Evolutionary conservation across 345 rosid species (phyloP), one percentile per base, ranked within the genome.

Genomic region (Cochlearia excelsa): DNA sequence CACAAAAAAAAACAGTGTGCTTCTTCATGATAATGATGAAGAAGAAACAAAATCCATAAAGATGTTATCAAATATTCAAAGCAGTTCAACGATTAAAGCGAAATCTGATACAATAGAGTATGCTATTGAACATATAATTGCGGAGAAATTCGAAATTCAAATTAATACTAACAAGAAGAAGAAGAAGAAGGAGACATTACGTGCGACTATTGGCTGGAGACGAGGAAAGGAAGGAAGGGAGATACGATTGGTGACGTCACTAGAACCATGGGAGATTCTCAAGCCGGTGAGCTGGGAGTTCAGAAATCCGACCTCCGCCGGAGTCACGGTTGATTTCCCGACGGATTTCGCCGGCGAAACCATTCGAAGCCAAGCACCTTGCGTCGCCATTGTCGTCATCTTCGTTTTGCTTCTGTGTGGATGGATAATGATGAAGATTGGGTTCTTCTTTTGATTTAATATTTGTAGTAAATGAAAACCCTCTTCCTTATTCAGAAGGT

Each of bases 181-280:
- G 7, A 35, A 1, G 46, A 30, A 41, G 63, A 11, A 3, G 37
- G 33, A 49, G 51, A 53, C 57, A 54, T 72, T 79, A 91, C 96
- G 90, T n/a, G 95, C 98, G 65, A 86, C 77, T 1, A 71, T 71
- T 23, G 96, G 92, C 57, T 73, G 87, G 44, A 81, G 62, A 62
- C 72, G 60, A 5, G 85, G 78, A 23, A 67, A 30, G 54, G 74
- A 64, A 78, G 79, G 71, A 30, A 76, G 34, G 52, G 81, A 62
- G 55, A 70, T 50, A 43, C 78, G 82, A 2, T 33, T 66, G 57
- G 50, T 27, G 57, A 62, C 46, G 51, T 57, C 37, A 45, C 43
- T 58, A 1, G 55, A 48, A 57, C 46, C 51, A 34, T 68, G 47
- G 5, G 89, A 83, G 59, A 87, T 73, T 71, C 72, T 79, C 61